These are phyloP conservation scores for Pythium diclinum DNA, from an alignment of 352 stramenopile species.

Conservation along the genomic window DNA sequence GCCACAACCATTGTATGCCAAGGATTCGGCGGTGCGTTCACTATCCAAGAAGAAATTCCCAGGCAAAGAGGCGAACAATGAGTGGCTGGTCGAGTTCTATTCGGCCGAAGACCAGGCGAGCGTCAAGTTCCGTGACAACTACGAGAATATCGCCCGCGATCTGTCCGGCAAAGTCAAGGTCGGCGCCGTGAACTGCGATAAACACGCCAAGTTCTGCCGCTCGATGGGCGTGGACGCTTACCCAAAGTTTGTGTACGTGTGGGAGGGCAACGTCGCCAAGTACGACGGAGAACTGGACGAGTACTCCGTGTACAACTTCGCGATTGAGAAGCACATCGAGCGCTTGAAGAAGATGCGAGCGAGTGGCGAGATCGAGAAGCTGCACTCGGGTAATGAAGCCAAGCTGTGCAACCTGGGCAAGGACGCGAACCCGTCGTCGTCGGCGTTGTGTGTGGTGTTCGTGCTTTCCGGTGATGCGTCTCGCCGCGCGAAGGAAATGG, in stretches of 20 bases:
- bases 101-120: slow-evolving; percentile 43
- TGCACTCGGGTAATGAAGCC: slow-evolving; percentile 68
- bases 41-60: slow-evolving; percentile 79
- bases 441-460: slow-evolving; percentile 69
- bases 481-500: slow-evolving; percentile 43
- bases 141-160: slow-evolving; percentile 66
- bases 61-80: slow-evolving; percentile 58
- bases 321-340: slow-evolving; percentile 75
- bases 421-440: slow-evolving; percentile 43
- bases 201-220: slow-evolving; percentile 54
- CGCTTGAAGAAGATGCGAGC: slow-evolving; percentile 64
- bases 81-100: slow-evolving; percentile 86
- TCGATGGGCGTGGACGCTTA: slow-evolving; percentile 34
- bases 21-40: slow-evolving; percentile 53
- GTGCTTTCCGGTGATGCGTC: slow-evolving; percentile 53
- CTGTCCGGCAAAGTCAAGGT: slow-evolving; percentile 69
- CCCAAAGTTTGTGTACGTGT: slow-evolving; percentile 72
- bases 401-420: slow-evolving; percentile 78
- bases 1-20: slow-evolving; percentile 48
- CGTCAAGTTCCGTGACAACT: slow-evolving; percentile 58
- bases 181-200: slow-evolving; percentile 75
- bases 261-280: slow-evolving; percentile 43
- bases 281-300: slow-evolving; percentile 75
- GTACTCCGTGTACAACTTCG: slow-evolving; percentile 83
- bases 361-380: slow-evolving; percentile 62